phyloP scores from a whole-genome alignment of 2,329 filamentous ascomycete species.

The Scedosporium boydii region DNA sequence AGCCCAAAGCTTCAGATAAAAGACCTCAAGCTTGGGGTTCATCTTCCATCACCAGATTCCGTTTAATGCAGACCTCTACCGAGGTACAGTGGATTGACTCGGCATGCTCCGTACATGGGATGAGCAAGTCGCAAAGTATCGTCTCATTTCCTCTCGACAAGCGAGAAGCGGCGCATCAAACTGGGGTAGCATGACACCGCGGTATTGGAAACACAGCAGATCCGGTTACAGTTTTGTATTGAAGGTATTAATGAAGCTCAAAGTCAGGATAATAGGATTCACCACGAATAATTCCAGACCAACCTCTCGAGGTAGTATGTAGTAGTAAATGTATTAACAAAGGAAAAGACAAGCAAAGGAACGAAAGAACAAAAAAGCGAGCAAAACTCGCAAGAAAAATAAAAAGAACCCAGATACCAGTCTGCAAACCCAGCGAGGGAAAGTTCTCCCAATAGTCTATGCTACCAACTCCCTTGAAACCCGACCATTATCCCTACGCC shows the following conservation, averaged over 20 bases:
- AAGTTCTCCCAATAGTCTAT: background rate
- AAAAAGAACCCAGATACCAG: background rate
- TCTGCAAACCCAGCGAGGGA: background rate
- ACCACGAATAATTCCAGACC: background rate
- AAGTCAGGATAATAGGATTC: background rate
- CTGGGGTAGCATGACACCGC: background rate
- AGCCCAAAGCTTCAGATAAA: background rate
- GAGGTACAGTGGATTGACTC: background rate
- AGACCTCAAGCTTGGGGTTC: background rate
- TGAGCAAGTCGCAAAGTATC: background rate
- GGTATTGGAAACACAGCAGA: background rate
- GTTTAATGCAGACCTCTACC: background rate
- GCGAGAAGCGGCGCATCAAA: background rate
- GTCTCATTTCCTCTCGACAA: background rate
- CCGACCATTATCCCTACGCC: slow-evolving; percentile 1
- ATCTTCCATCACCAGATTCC: background rate
- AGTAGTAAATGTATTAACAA: background rate
- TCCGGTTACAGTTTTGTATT: background rate
- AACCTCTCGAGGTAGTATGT: background rate
- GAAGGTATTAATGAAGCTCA: background rate
- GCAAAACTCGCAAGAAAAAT: background rate
- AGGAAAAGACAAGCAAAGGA: background rate
- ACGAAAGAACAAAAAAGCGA: slow-evolving; percentile 3
- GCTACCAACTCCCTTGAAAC: slow-evolving; percentile 6
- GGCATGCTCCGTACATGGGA: background rate